Evolutionary conservation across 1,284 basidiomycete species (phyloP).

Genomic region (Trichosporon sp.): DNA sequence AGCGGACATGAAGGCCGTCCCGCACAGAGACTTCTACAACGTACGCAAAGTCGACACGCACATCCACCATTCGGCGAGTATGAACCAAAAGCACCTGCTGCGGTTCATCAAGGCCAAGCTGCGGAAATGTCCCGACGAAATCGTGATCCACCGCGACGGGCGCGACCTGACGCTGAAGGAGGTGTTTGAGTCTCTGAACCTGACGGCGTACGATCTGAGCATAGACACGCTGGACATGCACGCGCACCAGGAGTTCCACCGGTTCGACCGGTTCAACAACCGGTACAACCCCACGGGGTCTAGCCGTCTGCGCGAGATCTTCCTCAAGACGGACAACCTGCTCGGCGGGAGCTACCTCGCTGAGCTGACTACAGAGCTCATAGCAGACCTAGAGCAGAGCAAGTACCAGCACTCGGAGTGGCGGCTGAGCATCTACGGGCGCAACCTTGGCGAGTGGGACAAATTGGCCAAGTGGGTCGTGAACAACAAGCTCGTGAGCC

Average conservation of each 20-base stretch:
- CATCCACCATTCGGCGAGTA: slow-evolving; percentile 95
- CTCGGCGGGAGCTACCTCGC: slow-evolving; percentile 90
- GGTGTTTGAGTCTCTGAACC: slow-evolving; percentile 90
- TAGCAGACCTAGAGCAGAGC: slow-evolving; percentile 92
- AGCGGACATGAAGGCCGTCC: slow-evolving; percentile 83
- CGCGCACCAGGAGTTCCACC: slow-evolving; percentile 90
- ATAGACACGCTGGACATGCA: slow-evolving; percentile 99
- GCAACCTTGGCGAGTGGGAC: slow-evolving; percentile 79
- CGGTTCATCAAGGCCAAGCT: slow-evolving; percentile 97
- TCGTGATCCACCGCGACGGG: slow-evolving; percentile 92
- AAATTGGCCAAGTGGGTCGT: slow-evolving; percentile 97
- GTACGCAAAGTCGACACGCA: slow-evolving; percentile 97
- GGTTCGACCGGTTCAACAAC: slow-evolving; percentile 90
- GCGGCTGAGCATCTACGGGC: slow-evolving; percentile 92
- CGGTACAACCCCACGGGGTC: slow-evolving; percentile 60
- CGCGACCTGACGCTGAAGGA: slow-evolving; percentile 81
- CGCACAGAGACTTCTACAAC: slow-evolving; percentile 88
- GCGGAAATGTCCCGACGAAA: slow-evolving; percentile 60
- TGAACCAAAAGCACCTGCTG: slow-evolving; percentile 99
- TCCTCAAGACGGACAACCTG: slow-evolving; percentile 96
- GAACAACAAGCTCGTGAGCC: slow-evolving; percentile 85
- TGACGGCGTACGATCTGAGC: slow-evolving; percentile 95
- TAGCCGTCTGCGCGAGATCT: slow-evolving; percentile 91
- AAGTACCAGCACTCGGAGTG: slow-evolving; percentile 99
- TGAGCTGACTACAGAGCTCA: slow-evolving; percentile 79